phyloP scores from a whole-genome alignment of 306 rosid species.

The Vigna angularis region DNA sequence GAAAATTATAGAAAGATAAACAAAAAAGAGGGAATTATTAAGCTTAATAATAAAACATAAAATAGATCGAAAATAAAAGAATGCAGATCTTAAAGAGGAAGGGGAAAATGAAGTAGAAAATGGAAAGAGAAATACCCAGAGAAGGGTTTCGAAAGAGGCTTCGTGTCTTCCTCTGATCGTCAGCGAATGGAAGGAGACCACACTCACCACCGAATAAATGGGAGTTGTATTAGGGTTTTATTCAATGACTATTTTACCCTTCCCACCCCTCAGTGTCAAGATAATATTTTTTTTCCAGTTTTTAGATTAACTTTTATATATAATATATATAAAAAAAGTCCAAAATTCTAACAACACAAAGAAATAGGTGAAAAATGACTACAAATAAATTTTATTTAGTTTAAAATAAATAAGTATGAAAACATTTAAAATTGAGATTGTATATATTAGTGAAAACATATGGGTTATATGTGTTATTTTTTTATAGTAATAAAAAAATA shows the following conservation, averaged over 20 bases:
- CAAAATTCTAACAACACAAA: not conserved
- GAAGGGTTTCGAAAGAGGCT: conserved; percentile 37
- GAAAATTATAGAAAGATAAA: not conserved
- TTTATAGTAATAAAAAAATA: no score
- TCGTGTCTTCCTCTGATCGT: conserved; percentile 15
- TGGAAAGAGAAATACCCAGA: conserved; percentile 41
- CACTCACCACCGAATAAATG: conserved; percentile 10
- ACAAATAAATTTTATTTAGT: no score
- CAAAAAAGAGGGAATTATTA: not conserved
- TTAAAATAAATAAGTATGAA: no score
- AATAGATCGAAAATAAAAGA: conserved; percentile 2
- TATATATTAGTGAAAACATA: no score
- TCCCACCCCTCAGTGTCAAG: not conserved
- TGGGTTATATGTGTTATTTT: no score
- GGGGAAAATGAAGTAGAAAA: not conserved
- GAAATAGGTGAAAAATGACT: no score
- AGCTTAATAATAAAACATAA: not conserved
- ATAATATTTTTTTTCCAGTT: not conserved
- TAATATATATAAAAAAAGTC: no score
- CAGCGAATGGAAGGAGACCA: not conserved
- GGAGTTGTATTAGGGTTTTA: conserved; percentile 33
- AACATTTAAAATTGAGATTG: no score
- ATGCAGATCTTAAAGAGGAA: conserved; percentile 25
- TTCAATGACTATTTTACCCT: conserved; percentile 38
- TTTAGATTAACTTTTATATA: not conserved